A percentile compares a stretch with the other conserved stretches of the same genome.
Conservation (phyloP, 2,329 filamentous ascomycete species). For the Fusarium sulawesiense region DNA sequence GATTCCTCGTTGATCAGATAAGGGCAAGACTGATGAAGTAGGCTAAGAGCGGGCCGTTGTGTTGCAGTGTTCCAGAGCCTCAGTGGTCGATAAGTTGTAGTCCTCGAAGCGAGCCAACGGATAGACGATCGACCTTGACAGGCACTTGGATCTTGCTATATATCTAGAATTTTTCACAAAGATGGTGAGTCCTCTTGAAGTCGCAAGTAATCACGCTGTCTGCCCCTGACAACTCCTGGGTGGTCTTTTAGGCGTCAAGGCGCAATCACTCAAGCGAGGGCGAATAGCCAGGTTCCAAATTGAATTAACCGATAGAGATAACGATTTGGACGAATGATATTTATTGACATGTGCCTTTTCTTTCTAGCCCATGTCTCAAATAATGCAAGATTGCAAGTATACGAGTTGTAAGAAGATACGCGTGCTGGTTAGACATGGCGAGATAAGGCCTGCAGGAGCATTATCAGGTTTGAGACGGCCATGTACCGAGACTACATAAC, state of each 20-base stretch:
- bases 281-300: constrained; percentile 2
- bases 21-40: constrained; percentile 31
- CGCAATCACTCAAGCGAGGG: constrained; percentile 23
- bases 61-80: constrained; percentile 26
- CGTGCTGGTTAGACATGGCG: constrained; percentile 22
- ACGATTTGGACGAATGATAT: constrained; percentile 12
- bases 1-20: constrained; percentile 41
- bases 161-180: background rate
- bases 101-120: background rate
- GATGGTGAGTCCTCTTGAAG: background rate
- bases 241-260: background rate
- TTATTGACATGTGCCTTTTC: constrained; percentile 16
- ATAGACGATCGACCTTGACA: background rate
- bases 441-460: constrained; percentile 40
- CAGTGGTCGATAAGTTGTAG: constrained; percentile 19
- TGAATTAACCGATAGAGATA: constrained; percentile 24
- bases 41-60: constrained; percentile 32
- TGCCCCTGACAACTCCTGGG: constrained; percentile 7
- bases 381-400: constrained; percentile 22
- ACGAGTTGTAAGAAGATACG: background rate
- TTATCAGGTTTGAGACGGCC: constrained; percentile 21
- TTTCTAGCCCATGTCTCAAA: constrained; percentile 22
- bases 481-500: constrained; percentile 33
- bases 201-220: background rate
- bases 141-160: background rate